phyloP scores from a whole-genome alignment of 2,329 filamentous ascomycete genomes.

The Spiromastix sp. region DNA sequence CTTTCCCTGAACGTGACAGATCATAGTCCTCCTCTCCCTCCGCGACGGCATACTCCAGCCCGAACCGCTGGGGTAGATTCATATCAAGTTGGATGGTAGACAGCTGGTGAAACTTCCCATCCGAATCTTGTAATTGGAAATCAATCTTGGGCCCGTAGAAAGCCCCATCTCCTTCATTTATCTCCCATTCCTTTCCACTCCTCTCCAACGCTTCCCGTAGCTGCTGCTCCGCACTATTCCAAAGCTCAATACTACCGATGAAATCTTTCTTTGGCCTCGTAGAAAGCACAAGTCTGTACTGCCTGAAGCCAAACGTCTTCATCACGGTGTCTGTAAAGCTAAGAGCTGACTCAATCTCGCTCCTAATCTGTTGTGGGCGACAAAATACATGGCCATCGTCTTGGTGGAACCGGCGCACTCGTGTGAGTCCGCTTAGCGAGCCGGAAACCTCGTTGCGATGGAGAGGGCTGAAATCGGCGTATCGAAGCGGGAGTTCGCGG shows the following conservation, averaged over 20 bases:
- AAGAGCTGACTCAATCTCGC: slow-evolving; percentile 63
- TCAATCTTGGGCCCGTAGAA: slow-evolving; percentile 93
- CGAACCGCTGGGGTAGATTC: slow-evolving; percentile 74
- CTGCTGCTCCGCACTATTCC: slow-evolving; percentile 57
- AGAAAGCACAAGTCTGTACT: slow-evolving; percentile 67
- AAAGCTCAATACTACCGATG: slow-evolving; percentile 64
- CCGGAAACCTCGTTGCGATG: slow-evolving; percentile 80
- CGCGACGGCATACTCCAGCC: slow-evolving; percentile 56
- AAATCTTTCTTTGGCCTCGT: slow-evolving; percentile 67
- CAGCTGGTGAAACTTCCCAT: slow-evolving; percentile 79
- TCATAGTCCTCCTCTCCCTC: slow-evolving; percentile 33
- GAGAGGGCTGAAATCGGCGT: slow-evolving; percentile 79
- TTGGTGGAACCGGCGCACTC: slow-evolving; percentile 79
- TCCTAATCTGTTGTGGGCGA: slow-evolving; percentile 61
- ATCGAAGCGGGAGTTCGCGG: slow-evolving; percentile 69
- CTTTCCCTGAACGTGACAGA: slow-evolving; percentile 41
- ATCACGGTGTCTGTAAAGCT: slow-evolving; percentile 67
- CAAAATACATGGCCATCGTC: slow-evolving; percentile 91
- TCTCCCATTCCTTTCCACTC: slow-evolving; percentile 57
- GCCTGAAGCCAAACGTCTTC: slow-evolving; percentile 56
- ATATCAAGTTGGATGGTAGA: slow-evolving; percentile 87
- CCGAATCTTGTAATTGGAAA: slow-evolving; percentile 66
- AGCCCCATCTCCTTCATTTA: slow-evolving; percentile 74
- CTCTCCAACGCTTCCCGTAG: slow-evolving; percentile 52
- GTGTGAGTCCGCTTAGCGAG: slow-evolving; percentile 68